Evolutionary conservation across 169 alveolate genomes (phyloP).

Genomic region (Theileria parva): DNA sequence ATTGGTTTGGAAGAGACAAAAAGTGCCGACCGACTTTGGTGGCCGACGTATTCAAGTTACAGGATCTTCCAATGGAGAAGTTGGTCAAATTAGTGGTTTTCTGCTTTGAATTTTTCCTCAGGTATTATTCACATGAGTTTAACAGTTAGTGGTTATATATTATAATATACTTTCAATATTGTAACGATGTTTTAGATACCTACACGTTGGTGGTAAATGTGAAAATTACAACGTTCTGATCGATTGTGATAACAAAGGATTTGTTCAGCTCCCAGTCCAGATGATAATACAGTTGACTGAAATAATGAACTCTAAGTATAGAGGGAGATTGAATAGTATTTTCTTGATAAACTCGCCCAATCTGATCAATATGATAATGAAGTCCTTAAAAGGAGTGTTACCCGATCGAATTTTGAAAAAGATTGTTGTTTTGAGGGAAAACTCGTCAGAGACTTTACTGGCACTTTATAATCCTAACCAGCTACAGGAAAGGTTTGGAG

Average conservation of each 20-base stretch:
- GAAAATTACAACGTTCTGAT: conserved; percentile 66
- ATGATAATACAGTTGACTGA: conserved; percentile 59
- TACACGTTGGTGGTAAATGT: conserved; percentile 66
- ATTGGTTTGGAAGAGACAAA: conserved; percentile 74
- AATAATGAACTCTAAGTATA: conserved; percentile 67
- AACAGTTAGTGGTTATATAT: neutral
- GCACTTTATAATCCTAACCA: conserved; percentile 34
- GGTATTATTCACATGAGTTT: conserved; percentile 23
- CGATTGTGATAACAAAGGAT: conserved; percentile 62
- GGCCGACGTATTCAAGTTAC: conserved; percentile 34
- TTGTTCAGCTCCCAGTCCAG: conserved; percentile 60
- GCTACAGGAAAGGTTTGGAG: conserved; percentile 66
- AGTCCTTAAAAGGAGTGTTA: conserved; percentile 53
- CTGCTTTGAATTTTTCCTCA: conserved; percentile 49
- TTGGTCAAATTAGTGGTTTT: conserved; percentile 10
- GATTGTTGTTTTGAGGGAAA: conserved; percentile 51
- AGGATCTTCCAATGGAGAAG: conserved; percentile 12
- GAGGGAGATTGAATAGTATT: conserved; percentile 66
- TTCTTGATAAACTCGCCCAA: conserved; percentile 68
- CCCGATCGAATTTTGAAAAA: conserved; percentile 62
- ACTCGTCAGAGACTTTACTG: conserved; percentile 38
- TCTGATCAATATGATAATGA: conserved; percentile 56
- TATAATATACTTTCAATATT: too few relatives aligned
- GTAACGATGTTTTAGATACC: conserved; percentile 33
- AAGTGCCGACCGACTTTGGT: conserved; percentile 67